These are phyloP conservation scores for Hypholoma fasciculare DNA, from an alignment of 768 basidiomycete species.

Conservation along the genomic window DNA sequence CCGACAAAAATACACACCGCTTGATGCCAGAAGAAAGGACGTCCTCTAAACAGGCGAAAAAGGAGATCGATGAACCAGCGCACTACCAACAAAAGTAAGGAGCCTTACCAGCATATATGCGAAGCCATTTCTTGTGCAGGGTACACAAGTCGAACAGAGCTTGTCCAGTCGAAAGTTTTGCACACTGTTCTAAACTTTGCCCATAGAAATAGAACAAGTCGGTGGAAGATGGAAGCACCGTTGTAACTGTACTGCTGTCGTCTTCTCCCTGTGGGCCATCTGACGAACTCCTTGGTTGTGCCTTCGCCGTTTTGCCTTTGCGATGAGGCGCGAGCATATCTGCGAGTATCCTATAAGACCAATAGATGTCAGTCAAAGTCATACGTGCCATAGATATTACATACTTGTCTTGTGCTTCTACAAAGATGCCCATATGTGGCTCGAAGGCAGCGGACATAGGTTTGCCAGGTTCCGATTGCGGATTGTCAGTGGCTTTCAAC, in stretches of 20 bases:
- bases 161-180: constrained; percentile 83
- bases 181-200: constrained; percentile 92
- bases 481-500: constrained; percentile 49
- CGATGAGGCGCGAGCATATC: constrained; percentile 91
- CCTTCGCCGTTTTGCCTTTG: constrained; percentile 37
- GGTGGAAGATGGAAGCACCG: constrained; percentile 89
- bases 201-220: constrained; percentile 98
- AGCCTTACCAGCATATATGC: constrained; percentile 82
- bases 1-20: constrained; percentile 41
- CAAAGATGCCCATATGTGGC: constrained; percentile 87
- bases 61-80: constrained; percentile 5
- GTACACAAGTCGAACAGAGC: constrained; percentile 79
- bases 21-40: constrained; percentile 76
- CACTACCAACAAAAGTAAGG: constrained; percentile 2
- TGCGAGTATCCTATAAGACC: constrained; percentile 63
- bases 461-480: constrained; percentile 54
- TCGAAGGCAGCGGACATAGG: constrained; percentile 91
- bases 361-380: background rate
- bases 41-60: constrained; percentile 60
- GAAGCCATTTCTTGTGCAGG: constrained; percentile 92
- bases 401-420: constrained; percentile 95
- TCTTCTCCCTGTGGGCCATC: constrained; percentile 25
- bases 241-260: constrained; percentile 48
- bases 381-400: constrained; percentile 13
- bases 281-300: constrained; percentile 51